These are phyloP conservation scores for Mycena latifolia DNA, from an alignment of 768 basidiomycete genomes.

Conservation along the genomic window DNA sequence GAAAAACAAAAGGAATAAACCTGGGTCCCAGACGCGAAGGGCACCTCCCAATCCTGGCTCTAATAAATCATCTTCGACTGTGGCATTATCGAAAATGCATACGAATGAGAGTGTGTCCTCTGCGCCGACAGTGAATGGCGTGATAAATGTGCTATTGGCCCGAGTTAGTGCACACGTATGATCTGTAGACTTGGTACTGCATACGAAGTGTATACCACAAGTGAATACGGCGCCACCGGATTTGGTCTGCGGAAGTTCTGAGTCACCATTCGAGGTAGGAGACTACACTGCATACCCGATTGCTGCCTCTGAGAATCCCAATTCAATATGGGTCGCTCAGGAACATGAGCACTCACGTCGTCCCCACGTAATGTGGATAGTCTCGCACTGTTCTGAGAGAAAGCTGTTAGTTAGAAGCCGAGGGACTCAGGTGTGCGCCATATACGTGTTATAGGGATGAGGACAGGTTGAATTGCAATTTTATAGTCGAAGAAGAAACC, in stretches of 20 bases:
- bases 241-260: conserved; percentile 48
- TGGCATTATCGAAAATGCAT: conserved; percentile 18
- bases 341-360: conserved; percentile 44
- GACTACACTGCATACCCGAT: conserved; percentile 18
- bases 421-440: too few species aligned
- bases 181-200: too few species aligned
- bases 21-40: conserved; percentile 61
- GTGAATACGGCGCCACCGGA: conserved; percentile 61
- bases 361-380: conserved; percentile 51
- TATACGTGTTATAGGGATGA: conserved; percentile 50
- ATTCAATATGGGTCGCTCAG: neutral
- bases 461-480: conserved; percentile 41
- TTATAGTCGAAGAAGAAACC: conserved; percentile 54
- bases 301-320: conserved; percentile 7
- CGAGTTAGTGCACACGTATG: neutral
- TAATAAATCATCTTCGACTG: neutral
- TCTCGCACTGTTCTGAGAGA: conserved; percentile 52
- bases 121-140: conserved; percentile 58
- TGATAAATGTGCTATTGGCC: conserved; percentile 50
- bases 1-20: conserved; percentile 26
- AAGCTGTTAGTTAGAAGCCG: too few species aligned
- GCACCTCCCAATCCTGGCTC: conserved; percentile 60
- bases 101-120: conserved; percentile 51
- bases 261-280: neutral
- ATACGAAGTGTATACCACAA: conserved; percentile 65